Evolutionary conservation across 2,329 filamentous ascomycete genomes (phyloP), one percentile per base, ranked within the genome.

Genomic region (Ceratocystis albifundus): DNA sequence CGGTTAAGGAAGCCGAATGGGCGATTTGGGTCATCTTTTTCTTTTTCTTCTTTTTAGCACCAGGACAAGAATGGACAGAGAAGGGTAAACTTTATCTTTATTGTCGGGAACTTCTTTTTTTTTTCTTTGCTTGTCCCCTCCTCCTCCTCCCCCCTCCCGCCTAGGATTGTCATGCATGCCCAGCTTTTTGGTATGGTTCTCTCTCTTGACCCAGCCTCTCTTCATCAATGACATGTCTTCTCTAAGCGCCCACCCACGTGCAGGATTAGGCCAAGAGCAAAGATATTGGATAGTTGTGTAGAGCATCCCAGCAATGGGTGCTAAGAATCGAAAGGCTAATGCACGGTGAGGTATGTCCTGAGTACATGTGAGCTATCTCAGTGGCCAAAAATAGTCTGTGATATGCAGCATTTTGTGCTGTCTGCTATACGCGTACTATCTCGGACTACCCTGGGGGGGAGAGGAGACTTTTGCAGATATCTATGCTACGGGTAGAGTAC

Each of bases 171-270:
- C 25, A 59, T 59, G 53, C 53, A 36, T 17, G 53, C 53, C 53
- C 53, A 59, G 53, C 53, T 59, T 32, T 25, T 25, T 30, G 17
- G 28, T 59, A 32, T 20, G 53, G 7, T 59, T 1, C 32, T 32
- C 53, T 25, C 4, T 30, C 17, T 30, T 30, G 25, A 15, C 25
- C 53, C 7, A 30, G 53, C 25, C 22, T 17, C 25, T 59, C 53
- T 15, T 59, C 53, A 30, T 59, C 53, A 59, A 59, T 59, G 53
- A 36, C 53, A 59, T 30, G 53, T 59, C 53, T 20, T 36, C 53
- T 59, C 28, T 59, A 59, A 59, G 53, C 53, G 53, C 53, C 53
- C 12, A 30, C 12, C 53, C 53, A 59, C 53, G 53, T 59, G 53
- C n/a, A 59, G 53, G 53, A 59, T 59, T 59, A 4, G 17, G 53